These are phyloP conservation scores for Exophiala alcalophila DNA, from an alignment of 2,329 filamentous ascomycete species.

Conservation along the genomic window DNA sequence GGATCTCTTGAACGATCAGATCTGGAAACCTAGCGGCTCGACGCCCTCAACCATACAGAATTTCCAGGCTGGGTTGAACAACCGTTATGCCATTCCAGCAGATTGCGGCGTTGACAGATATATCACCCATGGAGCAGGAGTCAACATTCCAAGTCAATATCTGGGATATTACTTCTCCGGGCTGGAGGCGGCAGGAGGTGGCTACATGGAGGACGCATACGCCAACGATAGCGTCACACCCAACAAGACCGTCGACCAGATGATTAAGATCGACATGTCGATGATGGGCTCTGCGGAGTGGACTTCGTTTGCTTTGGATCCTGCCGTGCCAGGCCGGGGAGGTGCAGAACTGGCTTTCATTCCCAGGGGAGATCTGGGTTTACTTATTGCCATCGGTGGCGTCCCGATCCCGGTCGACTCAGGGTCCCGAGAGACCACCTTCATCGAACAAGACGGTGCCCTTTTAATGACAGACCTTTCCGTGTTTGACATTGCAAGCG, in stretches of 20 bases:
- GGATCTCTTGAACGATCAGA: constrained; percentile 30
- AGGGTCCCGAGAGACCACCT: no score
- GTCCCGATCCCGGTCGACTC: constrained; percentile 17
- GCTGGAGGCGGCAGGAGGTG: no score
- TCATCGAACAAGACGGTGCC: constrained; percentile 19
- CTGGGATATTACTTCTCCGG: constrained; percentile 69
- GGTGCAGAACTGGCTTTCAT: constrained; percentile 64
- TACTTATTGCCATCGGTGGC: constrained; percentile 39
- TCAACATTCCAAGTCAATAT: constrained; percentile 65
- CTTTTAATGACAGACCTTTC: constrained; percentile 37
- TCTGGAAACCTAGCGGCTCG: constrained; percentile 33
- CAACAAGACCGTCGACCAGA: constrained; percentile 49
- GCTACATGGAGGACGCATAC: no score
- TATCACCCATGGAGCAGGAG: constrained; percentile 62
- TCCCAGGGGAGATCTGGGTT: constrained; percentile 37
- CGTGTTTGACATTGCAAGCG: constrained; percentile 37
- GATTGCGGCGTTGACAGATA: constrained; percentile 50
- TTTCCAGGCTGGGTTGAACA: neutral
- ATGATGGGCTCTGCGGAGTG: constrained; percentile 42
- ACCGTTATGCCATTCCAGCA: neutral
- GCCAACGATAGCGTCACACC: no score
- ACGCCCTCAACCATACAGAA: neutral
- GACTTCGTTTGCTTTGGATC: neutral
- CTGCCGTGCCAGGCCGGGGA: constrained; percentile 52
- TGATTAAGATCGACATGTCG: constrained; percentile 61